Percentiles rank a stretch among this genome's conserved stretches.
phyloP scores from a whole-genome alignment of 2,329 filamentous ascomycete species.

The Microdochium trichocladiopsis region DNA sequence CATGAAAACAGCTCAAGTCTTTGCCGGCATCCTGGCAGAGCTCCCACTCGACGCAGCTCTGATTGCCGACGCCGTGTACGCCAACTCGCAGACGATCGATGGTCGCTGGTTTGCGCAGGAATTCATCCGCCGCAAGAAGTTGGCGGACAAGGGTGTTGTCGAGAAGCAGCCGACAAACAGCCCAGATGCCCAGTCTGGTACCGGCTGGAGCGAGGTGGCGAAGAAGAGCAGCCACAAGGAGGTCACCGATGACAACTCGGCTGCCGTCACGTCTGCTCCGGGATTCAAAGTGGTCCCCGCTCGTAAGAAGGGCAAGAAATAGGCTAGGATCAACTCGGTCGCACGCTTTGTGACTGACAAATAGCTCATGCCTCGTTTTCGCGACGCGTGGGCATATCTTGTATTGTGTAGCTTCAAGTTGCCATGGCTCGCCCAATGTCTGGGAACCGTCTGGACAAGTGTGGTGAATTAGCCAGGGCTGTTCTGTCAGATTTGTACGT shows the following conservation, averaged over 20 bases:
- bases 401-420: too few species aligned
- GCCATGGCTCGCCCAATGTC: too few species aligned
- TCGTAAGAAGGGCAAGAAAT: slow-evolving; percentile 88
- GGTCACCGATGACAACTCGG: slow-evolving; percentile 32
- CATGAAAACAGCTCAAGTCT: slow-evolving; percentile 62
- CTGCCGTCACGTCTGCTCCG: slow-evolving; percentile 35
- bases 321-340: slow-evolving; percentile 6
- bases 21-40: slow-evolving; percentile 67
- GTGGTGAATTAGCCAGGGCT: too few species aligned
- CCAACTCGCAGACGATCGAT: slow-evolving; percentile 81
- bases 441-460: too few species aligned
- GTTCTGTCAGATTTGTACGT: too few species aligned
- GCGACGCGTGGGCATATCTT: too few species aligned
- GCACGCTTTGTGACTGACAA: too few species aligned
- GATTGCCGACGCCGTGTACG: slow-evolving; percentile 86
- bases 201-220: slow-evolving; percentile 91
- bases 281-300: slow-evolving; percentile 86
- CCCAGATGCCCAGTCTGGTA: slow-evolving; percentile 32
- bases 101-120: slow-evolving; percentile 91
- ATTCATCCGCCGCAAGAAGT: slow-evolving; percentile 85
- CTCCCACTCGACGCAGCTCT: slow-evolving; percentile 73
- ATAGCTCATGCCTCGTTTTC: too few species aligned
- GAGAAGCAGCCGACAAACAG: slow-evolving; percentile 60
- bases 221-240: slow-evolving; percentile 70
- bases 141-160: slow-evolving; percentile 85